Evolutionary conservation across 495 filamentous ascomycete species (phyloP), one percentile per base, ranked within the genome.

Genomic region (Xylaria curta): DNA sequence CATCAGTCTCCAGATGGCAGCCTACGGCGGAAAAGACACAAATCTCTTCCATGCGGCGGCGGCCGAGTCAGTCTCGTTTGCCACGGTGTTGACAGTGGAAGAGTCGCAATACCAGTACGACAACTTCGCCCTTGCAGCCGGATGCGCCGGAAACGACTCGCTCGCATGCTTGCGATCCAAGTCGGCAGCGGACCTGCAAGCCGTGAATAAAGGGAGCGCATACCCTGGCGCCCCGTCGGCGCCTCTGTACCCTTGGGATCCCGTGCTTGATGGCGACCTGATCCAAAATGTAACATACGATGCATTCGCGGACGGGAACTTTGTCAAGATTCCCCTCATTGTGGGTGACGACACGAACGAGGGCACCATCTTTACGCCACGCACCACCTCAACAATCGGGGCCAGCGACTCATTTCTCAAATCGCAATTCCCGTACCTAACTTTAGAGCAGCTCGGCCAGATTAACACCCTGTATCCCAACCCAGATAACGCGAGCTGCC

Each of bases 261-360:
- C 89, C 10, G 84, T 85, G 9, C 76, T 92, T 17, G 91, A 93
- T 68, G 76, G 82, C 58, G 85, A 89, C 72, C 82, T 94, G 51
- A 80, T 91, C 47, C 81, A 75, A 24, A 86, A 91, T 67, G 84
- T 87, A 67, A 91, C 91, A 0, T 91, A 90, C 73, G 80, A 77
- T 17, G 81, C 89, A 44, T 91, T 90, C 74, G 79, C 81, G 2
- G 60, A 85, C 42, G 90, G 90, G 6, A 82, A 83, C 33, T 93
- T 92, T 80, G 81, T 91, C 79, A 89, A 87, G 71, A 85, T 94
- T 8, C 92, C 92, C 4, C 84, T 88, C 13, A 91, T 95, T 33
- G 90, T 88, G 71, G 92, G 92, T 68, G 89, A 92, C 70, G 87
- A 86, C 75, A 91, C 91, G 44, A 90, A 95, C 76, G 91, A 92